phyloP scores from a whole-genome alignment of 768 basidiomycete species.

The Xerocomellus amylosporus region DNA sequence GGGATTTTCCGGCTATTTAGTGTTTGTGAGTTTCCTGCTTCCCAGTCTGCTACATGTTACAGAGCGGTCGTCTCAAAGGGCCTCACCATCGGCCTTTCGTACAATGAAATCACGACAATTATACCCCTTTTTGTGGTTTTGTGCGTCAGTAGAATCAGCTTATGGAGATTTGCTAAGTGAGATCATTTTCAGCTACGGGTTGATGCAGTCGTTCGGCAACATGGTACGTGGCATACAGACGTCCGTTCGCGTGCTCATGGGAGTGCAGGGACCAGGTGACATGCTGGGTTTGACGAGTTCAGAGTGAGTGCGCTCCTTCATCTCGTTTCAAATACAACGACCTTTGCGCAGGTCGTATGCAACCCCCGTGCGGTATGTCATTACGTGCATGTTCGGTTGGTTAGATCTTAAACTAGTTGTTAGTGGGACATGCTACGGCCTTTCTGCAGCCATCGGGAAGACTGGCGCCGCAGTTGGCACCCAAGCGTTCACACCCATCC shows the following conservation, averaged over 20 bases:
- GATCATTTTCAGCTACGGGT: slow-evolving; percentile 48
- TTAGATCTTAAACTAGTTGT: neutral
- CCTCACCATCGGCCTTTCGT: slow-evolving; percentile 56
- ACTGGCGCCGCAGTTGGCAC: slow-evolving; percentile 71
- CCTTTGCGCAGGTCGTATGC: slow-evolving; percentile 49
- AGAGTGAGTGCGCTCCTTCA: slow-evolving; percentile 44
- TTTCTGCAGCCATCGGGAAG: slow-evolving; percentile 67
- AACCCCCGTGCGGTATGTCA: slow-evolving; percentile 54
- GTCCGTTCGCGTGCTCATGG: slow-evolving; percentile 9
- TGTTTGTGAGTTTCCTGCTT: slow-evolving; percentile 44
- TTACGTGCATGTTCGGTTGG: neutral
- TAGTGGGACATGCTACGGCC: slow-evolving; percentile 67
- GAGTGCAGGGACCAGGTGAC: slow-evolving; percentile 61
- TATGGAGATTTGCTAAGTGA: slow-evolving; percentile 1
- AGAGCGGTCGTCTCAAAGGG: slow-evolving; percentile 28
- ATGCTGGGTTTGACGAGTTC: slow-evolving; percentile 66
- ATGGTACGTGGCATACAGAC: slow-evolving; percentile 36
- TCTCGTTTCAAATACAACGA: neutral
- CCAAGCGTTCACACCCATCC: slow-evolving; percentile 68
- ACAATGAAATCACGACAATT: slow-evolving; percentile 60
- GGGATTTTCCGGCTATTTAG: slow-evolving; percentile 64
- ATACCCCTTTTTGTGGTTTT: slow-evolving; percentile 67
- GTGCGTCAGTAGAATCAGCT: slow-evolving; percentile 34
- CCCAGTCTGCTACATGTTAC: neutral
- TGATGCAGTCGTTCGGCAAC: slow-evolving; percentile 74